Evolutionary conservation across 2,329 filamentous ascomycete genomes (phyloP).

Genomic region (Hymenotorrendiella dingleyae): DNA sequence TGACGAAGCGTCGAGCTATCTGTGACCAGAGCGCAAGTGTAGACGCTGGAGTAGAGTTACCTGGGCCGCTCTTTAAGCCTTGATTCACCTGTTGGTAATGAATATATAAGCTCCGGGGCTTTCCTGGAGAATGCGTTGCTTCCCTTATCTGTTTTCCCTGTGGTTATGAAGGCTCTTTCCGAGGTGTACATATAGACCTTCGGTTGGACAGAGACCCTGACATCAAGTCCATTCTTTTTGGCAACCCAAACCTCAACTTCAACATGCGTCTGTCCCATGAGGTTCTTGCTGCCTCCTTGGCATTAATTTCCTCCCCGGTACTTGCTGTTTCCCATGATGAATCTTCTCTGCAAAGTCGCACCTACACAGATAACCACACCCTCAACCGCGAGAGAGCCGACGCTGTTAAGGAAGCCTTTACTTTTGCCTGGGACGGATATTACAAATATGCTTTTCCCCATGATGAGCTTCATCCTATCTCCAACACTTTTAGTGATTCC

Average conservation of each 20-base stretch:
- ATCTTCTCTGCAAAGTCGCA: conserved; percentile 6
- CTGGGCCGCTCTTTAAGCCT: neutral
- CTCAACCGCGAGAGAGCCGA: conserved; percentile 38
- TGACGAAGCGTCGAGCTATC: no score
- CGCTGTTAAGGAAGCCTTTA: conserved; percentile 63
- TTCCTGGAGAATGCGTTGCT: no score
- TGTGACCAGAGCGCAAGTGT: no score
- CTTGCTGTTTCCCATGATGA: conserved; percentile 19
- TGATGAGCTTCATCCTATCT: conserved; percentile 67
- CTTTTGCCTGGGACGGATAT: conserved; percentile 68
- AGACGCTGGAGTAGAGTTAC: no score
- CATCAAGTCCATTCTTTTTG: no score
- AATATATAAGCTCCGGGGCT: no score
- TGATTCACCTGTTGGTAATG: no score
- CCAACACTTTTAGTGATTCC: conserved; percentile 60
- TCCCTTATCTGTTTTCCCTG: neutral
- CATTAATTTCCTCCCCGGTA: conserved; percentile 12
- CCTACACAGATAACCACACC: conserved; percentile 19
- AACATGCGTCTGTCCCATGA: conserved; percentile 20
- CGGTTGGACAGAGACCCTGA: no score
- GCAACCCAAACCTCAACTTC: neutral
- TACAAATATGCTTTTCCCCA: conserved; percentile 68
- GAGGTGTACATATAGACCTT: no score
- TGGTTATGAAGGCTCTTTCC: no score
- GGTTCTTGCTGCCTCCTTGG: conserved; percentile 9